These are phyloP conservation scores for Venturia asperata DNA, from an alignment of 2,329 filamentous ascomycete species.

Conservation along the genomic window DNA sequence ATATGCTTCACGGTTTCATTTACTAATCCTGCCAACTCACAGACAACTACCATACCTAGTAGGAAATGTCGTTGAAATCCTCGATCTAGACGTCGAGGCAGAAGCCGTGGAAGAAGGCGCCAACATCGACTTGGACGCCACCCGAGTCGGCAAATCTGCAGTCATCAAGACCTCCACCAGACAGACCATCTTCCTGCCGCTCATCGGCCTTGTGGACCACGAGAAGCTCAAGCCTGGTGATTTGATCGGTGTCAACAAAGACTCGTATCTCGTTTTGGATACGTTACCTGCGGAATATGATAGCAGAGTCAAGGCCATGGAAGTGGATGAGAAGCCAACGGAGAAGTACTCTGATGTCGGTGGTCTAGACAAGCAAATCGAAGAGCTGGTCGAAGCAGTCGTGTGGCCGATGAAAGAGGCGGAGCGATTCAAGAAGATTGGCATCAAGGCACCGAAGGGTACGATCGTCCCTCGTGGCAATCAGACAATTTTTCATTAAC, in stretches of 20 bases:
- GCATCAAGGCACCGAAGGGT: constrained; percentile 99
- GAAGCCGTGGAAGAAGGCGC: constrained; percentile 96
- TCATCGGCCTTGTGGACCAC: constrained; percentile 94
- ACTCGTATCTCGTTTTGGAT: constrained; percentile 94
- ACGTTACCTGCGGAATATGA: constrained; percentile 97
- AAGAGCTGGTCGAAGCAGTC: constrained; percentile 95
- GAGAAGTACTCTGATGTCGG: constrained; percentile 99
- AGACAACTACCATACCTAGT: constrained; percentile 98
- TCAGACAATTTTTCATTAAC: neutral
- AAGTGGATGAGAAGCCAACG: constrained; percentile 98
- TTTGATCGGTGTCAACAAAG: constrained; percentile 97
- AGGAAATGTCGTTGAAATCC: constrained; percentile 93
- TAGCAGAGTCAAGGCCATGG: constrained; percentile 98
- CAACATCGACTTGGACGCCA: constrained; percentile 97
- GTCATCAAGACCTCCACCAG: constrained; percentile 99
- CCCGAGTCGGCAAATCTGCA: constrained; percentile 91
- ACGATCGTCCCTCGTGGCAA: constrained; percentile 28
- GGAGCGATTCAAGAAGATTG: constrained; percentile 98
- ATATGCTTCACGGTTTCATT: neutral
- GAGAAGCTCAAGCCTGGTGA: constrained; percentile 92
- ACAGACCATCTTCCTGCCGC: constrained; percentile 95
- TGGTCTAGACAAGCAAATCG: constrained; percentile 96
- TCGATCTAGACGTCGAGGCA: constrained; percentile 91
- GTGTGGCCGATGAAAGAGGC: constrained; percentile 99
- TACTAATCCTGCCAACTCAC: constrained; percentile 13